Conservation (phyloP, 345 rosid species). For the Passiflora organensis region DNA sequence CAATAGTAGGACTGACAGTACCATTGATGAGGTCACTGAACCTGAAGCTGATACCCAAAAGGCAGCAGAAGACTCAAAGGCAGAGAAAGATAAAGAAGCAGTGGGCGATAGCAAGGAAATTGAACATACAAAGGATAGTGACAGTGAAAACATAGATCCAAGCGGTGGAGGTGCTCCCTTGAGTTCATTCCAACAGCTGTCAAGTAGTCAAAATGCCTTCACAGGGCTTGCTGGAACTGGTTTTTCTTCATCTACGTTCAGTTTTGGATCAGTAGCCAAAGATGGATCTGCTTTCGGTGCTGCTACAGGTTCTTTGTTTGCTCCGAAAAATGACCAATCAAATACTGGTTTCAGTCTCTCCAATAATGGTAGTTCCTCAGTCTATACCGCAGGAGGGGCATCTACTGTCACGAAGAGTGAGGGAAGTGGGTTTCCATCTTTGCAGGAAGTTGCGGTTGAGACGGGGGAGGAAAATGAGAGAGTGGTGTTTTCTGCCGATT, state of each 20-base stretch:
- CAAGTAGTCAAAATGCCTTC: constrained; percentile 91
- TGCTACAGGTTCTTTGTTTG: constrained; percentile 40
- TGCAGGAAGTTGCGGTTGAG: constrained; percentile 79
- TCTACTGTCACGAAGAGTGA: constrained; percentile 55
- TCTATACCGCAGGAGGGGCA: constrained; percentile 46
- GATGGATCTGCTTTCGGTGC: constrained; percentile 44
- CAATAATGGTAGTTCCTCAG: constrained; percentile 55
- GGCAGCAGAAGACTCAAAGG: background rate
- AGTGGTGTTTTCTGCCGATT: constrained; percentile 70
- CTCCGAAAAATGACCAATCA: constrained; percentile 37
- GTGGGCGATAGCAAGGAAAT: constrained; percentile 15
- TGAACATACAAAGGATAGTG: constrained; percentile 36
- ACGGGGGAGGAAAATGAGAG: constrained; percentile 94
- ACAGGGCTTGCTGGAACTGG: constrained; percentile 92
- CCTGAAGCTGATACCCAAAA: constrained; percentile 19
- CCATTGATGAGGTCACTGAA: constrained; percentile 35
- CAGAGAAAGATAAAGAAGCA: constrained; percentile 5
- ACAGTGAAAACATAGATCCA: constrained; percentile 35
- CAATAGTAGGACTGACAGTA: constrained; percentile 17
- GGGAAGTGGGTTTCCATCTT: constrained; percentile 51
- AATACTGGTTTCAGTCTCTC: constrained; percentile 49
- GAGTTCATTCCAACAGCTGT: constrained; percentile 91
- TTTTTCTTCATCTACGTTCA: constrained; percentile 58
- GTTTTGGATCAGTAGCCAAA: constrained; percentile 52
- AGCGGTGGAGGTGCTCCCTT: constrained; percentile 41